phyloP scores from a whole-genome alignment of 192 early-diverging fungal species.

The Thoreauomyces humboldtii region DNA sequence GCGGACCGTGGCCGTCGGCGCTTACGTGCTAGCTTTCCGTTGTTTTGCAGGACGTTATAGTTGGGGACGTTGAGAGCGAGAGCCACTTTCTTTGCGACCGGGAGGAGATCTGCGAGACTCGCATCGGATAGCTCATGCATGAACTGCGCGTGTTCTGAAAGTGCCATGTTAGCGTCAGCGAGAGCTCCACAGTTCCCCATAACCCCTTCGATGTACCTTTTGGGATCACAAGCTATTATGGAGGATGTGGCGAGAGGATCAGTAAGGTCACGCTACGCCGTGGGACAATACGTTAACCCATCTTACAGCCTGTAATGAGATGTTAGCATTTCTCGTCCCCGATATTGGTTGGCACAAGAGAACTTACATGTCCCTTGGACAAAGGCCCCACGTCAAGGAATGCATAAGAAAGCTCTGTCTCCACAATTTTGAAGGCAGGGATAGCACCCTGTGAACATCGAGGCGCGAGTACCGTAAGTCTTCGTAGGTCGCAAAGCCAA shows the following conservation, averaged over 20 bases:
- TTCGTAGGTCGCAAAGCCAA: too few species aligned
- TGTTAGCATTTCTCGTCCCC: too few species aligned
- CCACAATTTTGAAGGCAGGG: conserved; percentile 76
- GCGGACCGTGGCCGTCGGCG: too few species aligned
- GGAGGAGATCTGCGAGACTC: conserved; percentile 76
- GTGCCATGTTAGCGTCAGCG: too few species aligned
- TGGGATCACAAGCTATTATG: conserved; percentile 69
- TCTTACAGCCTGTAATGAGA: too few species aligned
- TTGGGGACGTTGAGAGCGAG: conserved; percentile 65
- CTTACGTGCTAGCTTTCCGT: conserved; percentile 70
- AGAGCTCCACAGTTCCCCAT: too few species aligned
- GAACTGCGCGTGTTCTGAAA: conserved; percentile 86
- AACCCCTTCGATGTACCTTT: conserved; percentile 48
- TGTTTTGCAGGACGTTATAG: conserved; percentile 91
- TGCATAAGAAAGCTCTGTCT: conserved; percentile 74
- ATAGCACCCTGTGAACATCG: conserved; percentile 62
- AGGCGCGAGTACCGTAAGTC: neutral
- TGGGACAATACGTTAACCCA: too few species aligned
- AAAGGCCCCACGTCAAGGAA: conserved; percentile 83
- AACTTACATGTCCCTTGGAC: conserved; percentile 69
- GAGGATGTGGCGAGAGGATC: too few species aligned
- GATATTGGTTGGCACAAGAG: too few species aligned
- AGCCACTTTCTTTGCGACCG: conserved; percentile 87
- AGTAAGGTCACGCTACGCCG: too few species aligned
- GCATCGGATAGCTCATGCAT: conserved; percentile 88